A percentile compares a stretch with the other conserved stretches of the same genome.
These are phyloP conservation scores for Geoglossum glabrum DNA, from an alignment of 495 filamentous ascomycete genomes.

Conservation along the genomic window DNA sequence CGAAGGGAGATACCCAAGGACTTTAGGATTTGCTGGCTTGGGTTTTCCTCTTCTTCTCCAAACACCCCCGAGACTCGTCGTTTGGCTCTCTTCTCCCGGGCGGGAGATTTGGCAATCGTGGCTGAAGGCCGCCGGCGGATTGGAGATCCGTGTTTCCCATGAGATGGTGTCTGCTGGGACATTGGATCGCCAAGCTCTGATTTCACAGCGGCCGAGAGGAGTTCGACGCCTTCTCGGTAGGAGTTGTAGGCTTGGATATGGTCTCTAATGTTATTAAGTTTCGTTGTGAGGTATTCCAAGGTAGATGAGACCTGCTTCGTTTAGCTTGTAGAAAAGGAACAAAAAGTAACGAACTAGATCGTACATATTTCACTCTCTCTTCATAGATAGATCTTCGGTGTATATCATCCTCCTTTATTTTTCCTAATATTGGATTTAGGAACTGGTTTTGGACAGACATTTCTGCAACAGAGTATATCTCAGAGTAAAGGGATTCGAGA, in stretches of 20 bases:
- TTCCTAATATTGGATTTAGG: not conserved
- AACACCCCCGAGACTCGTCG: not conserved
- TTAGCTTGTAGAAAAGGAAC: not conserved
- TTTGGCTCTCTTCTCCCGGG: constrained; percentile 1
- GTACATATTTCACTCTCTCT: not conserved
- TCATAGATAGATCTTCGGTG: not conserved
- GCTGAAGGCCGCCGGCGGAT: not conserved
- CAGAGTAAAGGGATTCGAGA: not conserved
- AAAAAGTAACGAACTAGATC: not conserved
- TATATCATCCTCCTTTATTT: not conserved
- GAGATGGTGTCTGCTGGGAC: not conserved
- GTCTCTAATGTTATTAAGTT: not conserved
- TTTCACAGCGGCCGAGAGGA: not conserved
- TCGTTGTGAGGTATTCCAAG: not conserved
- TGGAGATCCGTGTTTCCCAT: not conserved
- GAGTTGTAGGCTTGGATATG: not conserved
- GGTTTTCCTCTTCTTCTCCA: not conserved
- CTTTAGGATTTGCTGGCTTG: not conserved
- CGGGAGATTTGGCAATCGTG: not conserved
- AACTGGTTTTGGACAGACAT: constrained; percentile 2
- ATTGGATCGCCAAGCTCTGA: not conserved
- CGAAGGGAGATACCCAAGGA: not conserved
- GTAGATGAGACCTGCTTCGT: not conserved
- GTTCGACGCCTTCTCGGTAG: not conserved
- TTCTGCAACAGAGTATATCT: constrained; percentile 3